Evolutionary conservation across 2,329 filamentous ascomycete genomes (phyloP).

Genomic region (Aureobasidium sp.): DNA sequence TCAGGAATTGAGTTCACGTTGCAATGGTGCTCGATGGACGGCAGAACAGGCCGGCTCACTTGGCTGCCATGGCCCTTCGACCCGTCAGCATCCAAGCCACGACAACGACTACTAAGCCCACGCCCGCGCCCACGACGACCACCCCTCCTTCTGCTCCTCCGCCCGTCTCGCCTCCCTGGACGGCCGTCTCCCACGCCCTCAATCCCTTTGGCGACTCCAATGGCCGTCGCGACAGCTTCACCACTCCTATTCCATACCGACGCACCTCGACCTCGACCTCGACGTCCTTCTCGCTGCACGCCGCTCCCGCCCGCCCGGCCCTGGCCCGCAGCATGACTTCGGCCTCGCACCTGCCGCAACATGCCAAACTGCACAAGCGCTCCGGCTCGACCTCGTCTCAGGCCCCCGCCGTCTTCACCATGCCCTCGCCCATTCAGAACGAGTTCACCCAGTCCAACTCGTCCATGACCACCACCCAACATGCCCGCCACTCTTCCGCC

Average conservation of each 20-base stretch:
- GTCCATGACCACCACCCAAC: conserved; percentile 4
- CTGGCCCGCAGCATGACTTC: conserved; percentile 17
- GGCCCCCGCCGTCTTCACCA: conserved; percentile 25
- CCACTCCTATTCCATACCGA: conserved; percentile 2
- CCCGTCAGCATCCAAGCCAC: conserved; percentile 8
- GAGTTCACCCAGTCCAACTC: conserved; percentile 20
- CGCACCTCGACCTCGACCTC: background rate
- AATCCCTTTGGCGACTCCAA: conserved; percentile 14
- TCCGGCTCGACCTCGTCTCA: conserved; percentile 23
- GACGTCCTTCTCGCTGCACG: conserved; percentile 5
- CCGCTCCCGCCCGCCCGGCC: background rate
- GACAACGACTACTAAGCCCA: conserved; percentile 1
- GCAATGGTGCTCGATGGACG: background rate
- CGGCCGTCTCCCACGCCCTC: background rate
- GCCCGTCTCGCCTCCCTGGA: conserved; percentile 2
- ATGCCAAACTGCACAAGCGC: conserved; percentile 28
- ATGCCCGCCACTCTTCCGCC: conserved; percentile 21
- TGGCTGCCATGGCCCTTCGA: background rate
- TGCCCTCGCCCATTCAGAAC: conserved; percentile 27
- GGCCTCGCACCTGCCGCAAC: conserved; percentile 5
- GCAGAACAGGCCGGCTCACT: background rate
- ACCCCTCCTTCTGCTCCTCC: background rate
- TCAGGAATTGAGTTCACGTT: conserved; percentile 10
- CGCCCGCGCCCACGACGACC: background rate
- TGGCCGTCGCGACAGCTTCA: conserved; percentile 15